Evolutionary conservation across 257 asterid genomes (phyloP).

Genomic region (Hygrophila difformis): DNA sequence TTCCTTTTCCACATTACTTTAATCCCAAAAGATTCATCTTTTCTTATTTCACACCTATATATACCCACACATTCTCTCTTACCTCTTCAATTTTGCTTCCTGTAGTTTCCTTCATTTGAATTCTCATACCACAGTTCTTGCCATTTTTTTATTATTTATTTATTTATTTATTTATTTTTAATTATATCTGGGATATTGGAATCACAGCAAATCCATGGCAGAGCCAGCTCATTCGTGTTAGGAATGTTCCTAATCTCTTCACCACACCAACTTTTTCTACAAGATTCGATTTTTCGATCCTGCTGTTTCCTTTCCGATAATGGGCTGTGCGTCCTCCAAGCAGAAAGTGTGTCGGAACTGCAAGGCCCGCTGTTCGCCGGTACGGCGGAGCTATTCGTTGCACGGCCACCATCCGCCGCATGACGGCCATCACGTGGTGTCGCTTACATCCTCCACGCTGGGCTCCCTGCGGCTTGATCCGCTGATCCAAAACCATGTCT

Average conservation of each 20-base stretch:
- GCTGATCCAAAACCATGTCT: constrained; percentile 10
- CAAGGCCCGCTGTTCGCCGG: constrained; percentile 45
- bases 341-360: constrained; percentile 55
- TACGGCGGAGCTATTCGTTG: constrained; percentile 69
- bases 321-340: constrained; percentile 90
- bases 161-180: too few species aligned
- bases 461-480: constrained; percentile 72
- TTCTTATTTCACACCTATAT: constrained; percentile 1
- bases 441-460: constrained; percentile 78
- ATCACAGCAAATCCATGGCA: too few species aligned
- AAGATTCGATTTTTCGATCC: too few species aligned
- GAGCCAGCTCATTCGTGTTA: too few species aligned
- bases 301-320: too few species aligned
- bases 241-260: too few species aligned
- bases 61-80: constrained; percentile 18
- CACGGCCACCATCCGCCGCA: constrained; percentile 44
- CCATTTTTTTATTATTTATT: constrained; percentile 11
- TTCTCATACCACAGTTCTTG: not conserved
- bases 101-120: too few species aligned
- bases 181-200: too few species aligned
- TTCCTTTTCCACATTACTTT: constrained; percentile 1
- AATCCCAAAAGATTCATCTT: not conserved
- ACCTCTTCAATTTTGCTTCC: too few species aligned
- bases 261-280: too few species aligned
- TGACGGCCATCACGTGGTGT: constrained; percentile 57